Base-by-base conservation (phyloP, 2,329 filamentous ascomycete species). In the Aureobasidium leucospermi region DNA sequence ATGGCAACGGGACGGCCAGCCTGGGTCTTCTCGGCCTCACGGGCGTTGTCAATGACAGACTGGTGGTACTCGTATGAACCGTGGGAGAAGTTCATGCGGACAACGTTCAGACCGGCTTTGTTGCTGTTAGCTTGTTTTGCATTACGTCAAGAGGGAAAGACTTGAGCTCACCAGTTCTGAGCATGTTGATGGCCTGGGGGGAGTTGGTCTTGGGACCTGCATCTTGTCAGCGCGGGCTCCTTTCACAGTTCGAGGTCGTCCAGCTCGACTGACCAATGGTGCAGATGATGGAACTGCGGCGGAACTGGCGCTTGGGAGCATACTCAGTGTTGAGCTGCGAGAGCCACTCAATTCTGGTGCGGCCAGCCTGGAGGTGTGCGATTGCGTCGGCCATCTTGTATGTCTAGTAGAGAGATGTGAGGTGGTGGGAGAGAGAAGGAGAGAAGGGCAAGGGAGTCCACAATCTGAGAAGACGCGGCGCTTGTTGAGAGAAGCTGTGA, bases 11-110 rank as follows among this genome's bases (percentile, higher is more conserved):
- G 94, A 66, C 94, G 90, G 67, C 94, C 94, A 31, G 81, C 71
- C 77, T 91, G 84, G 61, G 79, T 74, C 72, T 81, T 84, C 80
- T 96, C 92, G 66, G 94, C 94, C 73, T 88, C 83, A 72, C 91
- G 90, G 67, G 93, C 85, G 79, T 99, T 87, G 81, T 99, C 90
- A 72, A 99, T 96, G 74, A 99, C 94, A 64, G 90, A 93, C 83
- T 97, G 90, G 80, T 96, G 92, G 81, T 96, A 99, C 79, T 87
- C 92, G 77, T 97, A 94, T 67, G 86, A 87, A 70, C 90, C 90
- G 78, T 96, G 90, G 66, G 89, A 96, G 76, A 97, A 97, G 88
- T 99, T 99, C 94, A 99, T 99, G 80, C 94, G 93, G 68, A 97
- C 94, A 67, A 99, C 91, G 79, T 97, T 97, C 71, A 97, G 87